Conservation (phyloP, 257 asterid genomes). For the Penstemon eatonii region DNA sequence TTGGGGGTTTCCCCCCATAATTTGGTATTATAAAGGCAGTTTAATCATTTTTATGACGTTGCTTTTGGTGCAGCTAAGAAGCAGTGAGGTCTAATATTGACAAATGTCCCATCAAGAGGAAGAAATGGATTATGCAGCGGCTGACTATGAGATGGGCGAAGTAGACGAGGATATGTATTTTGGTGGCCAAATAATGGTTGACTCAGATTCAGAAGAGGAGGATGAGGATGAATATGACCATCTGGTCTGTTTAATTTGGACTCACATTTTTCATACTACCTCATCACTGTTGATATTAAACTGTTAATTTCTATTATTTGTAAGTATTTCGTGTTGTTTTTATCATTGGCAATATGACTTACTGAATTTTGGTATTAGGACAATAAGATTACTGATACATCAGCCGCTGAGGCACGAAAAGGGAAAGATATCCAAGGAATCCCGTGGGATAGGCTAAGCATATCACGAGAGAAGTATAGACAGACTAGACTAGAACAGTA, state of each 20-base stretch:
- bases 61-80: slow-evolving; percentile 8
- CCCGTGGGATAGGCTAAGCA: slow-evolving; percentile 57
- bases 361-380: slow-evolving; percentile 41
- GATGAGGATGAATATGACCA: slow-evolving; percentile 50
- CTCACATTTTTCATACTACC: neutral
- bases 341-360: slow-evolving; percentile 22
- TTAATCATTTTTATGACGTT: neutral
- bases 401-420: slow-evolving; percentile 49
- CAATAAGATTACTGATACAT: slow-evolving; percentile 47
- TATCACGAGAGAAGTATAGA: slow-evolving; percentile 51
- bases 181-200: slow-evolving; percentile 49
- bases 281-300: neutral
- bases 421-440: slow-evolving; percentile 63
- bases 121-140: slow-evolving; percentile 38
- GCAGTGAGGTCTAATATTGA: neutral
- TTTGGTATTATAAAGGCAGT: neutral
- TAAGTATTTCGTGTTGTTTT: neutral
- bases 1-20: neutral
- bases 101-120: slow-evolving; percentile 45
- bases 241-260: slow-evolving; percentile 42
- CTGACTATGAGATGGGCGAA: slow-evolving; percentile 46
- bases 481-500: slow-evolving; percentile 55
- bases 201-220: slow-evolving; percentile 49
- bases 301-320: neutral
- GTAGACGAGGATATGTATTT: slow-evolving; percentile 52